Conservation (phyloP, 768 basidiomycete genomes). For the Kwoniella pini region DNA sequence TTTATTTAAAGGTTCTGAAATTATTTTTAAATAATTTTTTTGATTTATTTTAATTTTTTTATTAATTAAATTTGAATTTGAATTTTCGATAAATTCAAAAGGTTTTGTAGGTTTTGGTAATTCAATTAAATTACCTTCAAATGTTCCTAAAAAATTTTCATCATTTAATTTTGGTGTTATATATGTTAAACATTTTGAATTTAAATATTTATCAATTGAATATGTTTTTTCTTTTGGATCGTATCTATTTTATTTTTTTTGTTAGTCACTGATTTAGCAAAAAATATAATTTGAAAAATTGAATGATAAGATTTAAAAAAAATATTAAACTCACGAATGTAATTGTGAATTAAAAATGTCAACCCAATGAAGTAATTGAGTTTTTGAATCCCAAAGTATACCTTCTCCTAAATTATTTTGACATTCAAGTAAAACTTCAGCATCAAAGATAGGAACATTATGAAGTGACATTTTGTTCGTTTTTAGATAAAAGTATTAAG, state of each 20-base stretch:
- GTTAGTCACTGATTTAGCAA: background rate
- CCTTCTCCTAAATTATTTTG: conserved; percentile 49
- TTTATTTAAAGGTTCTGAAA: conserved; percentile 24
- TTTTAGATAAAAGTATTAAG: no score
- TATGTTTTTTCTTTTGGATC: conserved; percentile 42
- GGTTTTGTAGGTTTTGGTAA: conserved; percentile 39
- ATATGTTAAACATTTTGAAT: conserved; percentile 29
- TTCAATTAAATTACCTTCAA: conserved; percentile 34
- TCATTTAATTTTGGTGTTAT: conserved; percentile 30
- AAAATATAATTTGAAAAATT: no score
- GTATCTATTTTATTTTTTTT: conserved; percentile 15
- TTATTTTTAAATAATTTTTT: conserved; percentile 27
- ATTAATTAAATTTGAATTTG: conserved; percentile 5
- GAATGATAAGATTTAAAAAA: no score
- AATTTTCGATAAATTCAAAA: no score
- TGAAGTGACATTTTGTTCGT: conserved; percentile 8
- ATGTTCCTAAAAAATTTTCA: conserved; percentile 40
- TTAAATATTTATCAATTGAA: conserved; percentile 44
- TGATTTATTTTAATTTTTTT: background rate
- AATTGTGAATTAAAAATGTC: conserved; percentile 42
- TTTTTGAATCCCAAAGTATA: conserved; percentile 50
- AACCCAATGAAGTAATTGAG: conserved; percentile 48
- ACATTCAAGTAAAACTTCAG: conserved; percentile 39
- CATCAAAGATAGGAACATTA: conserved; percentile 32
- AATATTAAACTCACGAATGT: conserved; percentile 41